Conservation (phyloP, 768 basidiomycete species). For the Mrakia frigida region DNA sequence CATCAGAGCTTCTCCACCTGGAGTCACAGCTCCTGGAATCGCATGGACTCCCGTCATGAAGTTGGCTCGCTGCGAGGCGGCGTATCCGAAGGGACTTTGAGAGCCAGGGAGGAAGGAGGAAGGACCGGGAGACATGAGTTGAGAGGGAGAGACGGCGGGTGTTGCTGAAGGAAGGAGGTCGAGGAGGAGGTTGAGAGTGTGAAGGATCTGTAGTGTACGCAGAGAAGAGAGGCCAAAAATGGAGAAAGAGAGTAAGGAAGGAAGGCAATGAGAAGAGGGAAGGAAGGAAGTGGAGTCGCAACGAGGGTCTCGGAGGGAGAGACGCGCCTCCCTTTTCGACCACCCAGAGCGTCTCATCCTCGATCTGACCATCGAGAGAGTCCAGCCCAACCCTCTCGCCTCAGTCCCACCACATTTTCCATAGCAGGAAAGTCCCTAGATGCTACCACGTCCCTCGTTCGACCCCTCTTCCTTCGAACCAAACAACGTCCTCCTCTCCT, state of each 20-base stretch:
- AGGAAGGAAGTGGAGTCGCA: background rate
- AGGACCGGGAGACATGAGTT: constrained; percentile 35
- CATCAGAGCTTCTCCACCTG: constrained; percentile 33
- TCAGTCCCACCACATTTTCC: background rate
- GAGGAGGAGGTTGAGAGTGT: constrained; percentile 80
- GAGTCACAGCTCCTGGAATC: constrained; percentile 45
- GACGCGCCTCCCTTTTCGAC: background rate
- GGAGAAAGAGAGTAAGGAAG: background rate
- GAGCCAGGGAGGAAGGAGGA: constrained; percentile 23
- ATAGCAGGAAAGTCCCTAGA: background rate
- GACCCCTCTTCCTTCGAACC: background rate
- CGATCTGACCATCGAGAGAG: background rate
- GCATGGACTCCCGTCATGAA: constrained; percentile 36
- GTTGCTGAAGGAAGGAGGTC: constrained; percentile 56
- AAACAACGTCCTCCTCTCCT: background rate
- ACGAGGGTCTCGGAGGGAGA: background rate
- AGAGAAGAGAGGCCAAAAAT: background rate
- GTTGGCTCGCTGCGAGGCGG: constrained; percentile 28
- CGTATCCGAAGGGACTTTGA: constrained; percentile 33
- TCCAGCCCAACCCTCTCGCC: background rate
- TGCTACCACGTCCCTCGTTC: background rate
- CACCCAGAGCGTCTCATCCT: background rate
- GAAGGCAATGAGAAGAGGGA: background rate
- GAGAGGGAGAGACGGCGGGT: constrained; percentile 41
- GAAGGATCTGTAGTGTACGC: constrained; percentile 60